Evolutionary conservation across 371 early-diverging fungal genomes (phyloP), one percentile per base, ranked within the genome.

Genomic region (Rhizomucor miehei): DNA sequence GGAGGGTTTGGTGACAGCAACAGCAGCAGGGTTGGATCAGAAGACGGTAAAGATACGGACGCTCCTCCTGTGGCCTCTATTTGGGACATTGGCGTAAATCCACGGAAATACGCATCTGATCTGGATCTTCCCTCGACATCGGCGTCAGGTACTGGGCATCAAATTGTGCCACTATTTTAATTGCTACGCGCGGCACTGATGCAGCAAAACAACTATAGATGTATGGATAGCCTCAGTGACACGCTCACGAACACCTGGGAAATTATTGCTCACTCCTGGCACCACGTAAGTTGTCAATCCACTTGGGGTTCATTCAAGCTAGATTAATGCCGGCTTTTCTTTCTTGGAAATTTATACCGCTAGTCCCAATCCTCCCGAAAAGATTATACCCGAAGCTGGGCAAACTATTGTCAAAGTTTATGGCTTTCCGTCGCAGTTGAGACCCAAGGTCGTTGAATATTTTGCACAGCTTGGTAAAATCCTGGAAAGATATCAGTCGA

Each of bases 401-500:
- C 41, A 57, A 2, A 62, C 49, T 4, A 59, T 58, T 11, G 65
- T 76, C 19, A 51, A 57, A 6, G 65, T 76, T 2, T 76, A 70
- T 59, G 77, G 77, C 13, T 72, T 62, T 39, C 55, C 68, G 16
- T 54, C 65, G 19, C 52, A 57, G 9, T 48, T 65, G 52, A 49
- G 58, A 9, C 43, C 62, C 1, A 48, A 54, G 1, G 57, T 71
- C 4, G 48, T 70, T 14, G 48, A 56, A 13, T 51, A 64, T 20
- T 70, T 76, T 55, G 43, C 52, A 6, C 45, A 53, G 21, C 57
- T 60, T 48, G 77, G 77, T 12, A 51, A 58, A 13, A 56, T 76
- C n/a, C 21, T 60, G 9, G 66, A 63, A 34, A 60, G 60, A 21
- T 59, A 44, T 35, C 53, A 55, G 36, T 58, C 66, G 1, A 60